phyloP scores from a whole-genome alignment of 1,284 basidiomycete species.

The Puccinia polysora region DNA sequence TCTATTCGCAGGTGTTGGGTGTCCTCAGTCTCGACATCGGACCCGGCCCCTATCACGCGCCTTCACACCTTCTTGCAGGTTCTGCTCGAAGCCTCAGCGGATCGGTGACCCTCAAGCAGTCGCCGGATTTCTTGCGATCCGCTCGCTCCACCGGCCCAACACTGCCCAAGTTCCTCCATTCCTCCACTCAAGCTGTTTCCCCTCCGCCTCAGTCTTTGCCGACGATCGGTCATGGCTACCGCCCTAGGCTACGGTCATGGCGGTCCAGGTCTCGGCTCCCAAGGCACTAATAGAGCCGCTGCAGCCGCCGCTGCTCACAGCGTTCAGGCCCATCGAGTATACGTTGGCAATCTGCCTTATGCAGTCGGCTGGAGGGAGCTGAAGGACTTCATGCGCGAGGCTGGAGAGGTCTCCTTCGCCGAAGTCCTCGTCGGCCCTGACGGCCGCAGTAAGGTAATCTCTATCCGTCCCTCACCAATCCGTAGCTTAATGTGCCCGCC shows the following conservation, averaged over 20 bases:
- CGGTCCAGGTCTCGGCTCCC: constrained; percentile 14
- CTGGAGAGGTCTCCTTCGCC: constrained; percentile 41
- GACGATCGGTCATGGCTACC: constrained; percentile 32
- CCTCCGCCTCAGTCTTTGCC: constrained; percentile 17
- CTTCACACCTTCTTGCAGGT: no score
- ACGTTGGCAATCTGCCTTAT: constrained; percentile 41
- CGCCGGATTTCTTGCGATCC: no score
- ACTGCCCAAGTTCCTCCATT: no score
- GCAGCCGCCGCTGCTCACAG: constrained; percentile 41
- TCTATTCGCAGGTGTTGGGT: no score
- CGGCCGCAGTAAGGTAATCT: constrained; percentile 39
- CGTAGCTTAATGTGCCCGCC: background rate
- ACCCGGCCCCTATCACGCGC: no score
- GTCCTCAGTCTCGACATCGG: no score
- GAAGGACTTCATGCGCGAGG: constrained; percentile 44
- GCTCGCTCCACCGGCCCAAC: no score
- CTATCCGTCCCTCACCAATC: background rate
- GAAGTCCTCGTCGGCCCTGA: constrained; percentile 42
- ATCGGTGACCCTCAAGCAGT: no score
- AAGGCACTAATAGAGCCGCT: constrained; percentile 30
- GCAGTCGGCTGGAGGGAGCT: constrained; percentile 42
- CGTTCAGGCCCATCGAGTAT: constrained; percentile 42
- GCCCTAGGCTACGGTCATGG: constrained; percentile 40
- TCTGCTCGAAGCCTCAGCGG: no score
- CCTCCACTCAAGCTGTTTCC: constrained; percentile 41